Percentiles rank a stretch among this genome's conserved stretches.
Evolutionary conservation across 345 rosid genomes (phyloP).

Genomic region (Hypericum androsaemum): DNA sequence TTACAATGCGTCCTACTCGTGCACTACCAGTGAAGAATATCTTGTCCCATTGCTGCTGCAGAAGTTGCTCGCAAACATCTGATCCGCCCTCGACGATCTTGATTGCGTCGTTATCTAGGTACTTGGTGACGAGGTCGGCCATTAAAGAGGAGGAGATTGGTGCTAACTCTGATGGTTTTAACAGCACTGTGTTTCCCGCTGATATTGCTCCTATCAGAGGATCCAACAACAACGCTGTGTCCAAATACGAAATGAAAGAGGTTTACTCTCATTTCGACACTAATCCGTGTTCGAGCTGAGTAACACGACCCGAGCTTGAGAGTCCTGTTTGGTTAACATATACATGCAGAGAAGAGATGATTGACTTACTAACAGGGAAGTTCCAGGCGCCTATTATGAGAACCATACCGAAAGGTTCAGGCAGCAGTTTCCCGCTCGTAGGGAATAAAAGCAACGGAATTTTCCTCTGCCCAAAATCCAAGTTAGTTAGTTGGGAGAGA

Average conservation of each 20-base stretch:
- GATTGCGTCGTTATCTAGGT: constrained; percentile 57
- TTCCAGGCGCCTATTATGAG: constrained; percentile 75
- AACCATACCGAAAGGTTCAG: constrained; percentile 77
- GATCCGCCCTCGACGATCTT: constrained; percentile 60
- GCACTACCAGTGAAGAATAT: constrained; percentile 91
- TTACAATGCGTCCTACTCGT: constrained; percentile 46
- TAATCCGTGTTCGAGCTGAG: no score
- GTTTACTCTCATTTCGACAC: no score
- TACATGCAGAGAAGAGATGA: background rate
- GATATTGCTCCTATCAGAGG: constrained; percentile 84
- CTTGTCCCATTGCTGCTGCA: constrained; percentile 75
- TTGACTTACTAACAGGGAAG: constrained; percentile 65
- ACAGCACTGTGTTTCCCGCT: constrained; percentile 72
- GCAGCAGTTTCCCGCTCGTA: constrained; percentile 43
- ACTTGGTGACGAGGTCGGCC: constrained; percentile 36
- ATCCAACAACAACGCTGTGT: constrained; percentile 60
- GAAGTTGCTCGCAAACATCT: constrained; percentile 42
- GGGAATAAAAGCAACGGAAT: constrained; percentile 59
- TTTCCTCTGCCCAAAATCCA: constrained; percentile 23
- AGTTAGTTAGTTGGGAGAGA: no score
- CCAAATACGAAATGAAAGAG: constrained; percentile 7
- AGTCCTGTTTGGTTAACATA: no score
- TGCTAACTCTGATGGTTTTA: constrained; percentile 71
- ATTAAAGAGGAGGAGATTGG: constrained; percentile 56
- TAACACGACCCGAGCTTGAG: no score